Percentiles rank a stretch among this genome's conserved stretches.
Evolutionary conservation across 345 rosid genomes (phyloP).

Genomic region (Barbarea vulgaris): DNA sequence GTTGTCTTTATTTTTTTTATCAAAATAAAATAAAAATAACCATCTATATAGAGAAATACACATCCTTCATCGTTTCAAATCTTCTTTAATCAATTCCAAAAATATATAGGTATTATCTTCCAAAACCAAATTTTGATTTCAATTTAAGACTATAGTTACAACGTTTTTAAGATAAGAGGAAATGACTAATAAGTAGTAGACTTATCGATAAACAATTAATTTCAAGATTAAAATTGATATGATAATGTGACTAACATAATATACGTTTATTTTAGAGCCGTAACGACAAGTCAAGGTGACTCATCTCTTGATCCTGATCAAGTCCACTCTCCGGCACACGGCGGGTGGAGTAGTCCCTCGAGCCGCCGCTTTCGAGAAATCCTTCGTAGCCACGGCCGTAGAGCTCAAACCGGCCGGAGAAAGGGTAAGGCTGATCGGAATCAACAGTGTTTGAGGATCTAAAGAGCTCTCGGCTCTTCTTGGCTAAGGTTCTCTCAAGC

Average conservation of each 20-base stretch:
- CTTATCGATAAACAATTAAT: constrained; percentile 7
- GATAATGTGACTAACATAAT: constrained; percentile 27
- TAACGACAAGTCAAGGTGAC: constrained; percentile 77
- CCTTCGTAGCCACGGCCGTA: constrained; percentile 50
- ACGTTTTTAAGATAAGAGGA: constrained; percentile 9
- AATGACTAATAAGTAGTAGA: constrained; percentile 8
- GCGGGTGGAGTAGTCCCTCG: constrained; percentile 39
- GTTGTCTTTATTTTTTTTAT: no score
- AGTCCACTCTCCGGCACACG: constrained; percentile 47
- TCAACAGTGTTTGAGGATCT: constrained; percentile 31
- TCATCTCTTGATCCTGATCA: constrained; percentile 70
- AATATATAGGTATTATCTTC: background rate
- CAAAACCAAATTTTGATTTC: constrained; percentile 18
- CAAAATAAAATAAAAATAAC: no score
- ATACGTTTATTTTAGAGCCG: constrained; percentile 54
- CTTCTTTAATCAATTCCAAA: background rate
- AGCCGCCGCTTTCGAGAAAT: constrained; percentile 45
- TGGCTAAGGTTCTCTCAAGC: constrained; percentile 89
- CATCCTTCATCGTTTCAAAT: background rate
- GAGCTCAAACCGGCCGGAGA: constrained; percentile 42
- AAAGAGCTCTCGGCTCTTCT: constrained; percentile 67
- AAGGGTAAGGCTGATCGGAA: constrained; percentile 32
- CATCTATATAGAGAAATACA: constrained; percentile 7
- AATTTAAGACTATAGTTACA: constrained; percentile 34
- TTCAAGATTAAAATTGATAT: constrained; percentile 26